phyloP scores from a whole-genome alignment of 441 rosid genomes.

The Breynia disticha region DNA sequence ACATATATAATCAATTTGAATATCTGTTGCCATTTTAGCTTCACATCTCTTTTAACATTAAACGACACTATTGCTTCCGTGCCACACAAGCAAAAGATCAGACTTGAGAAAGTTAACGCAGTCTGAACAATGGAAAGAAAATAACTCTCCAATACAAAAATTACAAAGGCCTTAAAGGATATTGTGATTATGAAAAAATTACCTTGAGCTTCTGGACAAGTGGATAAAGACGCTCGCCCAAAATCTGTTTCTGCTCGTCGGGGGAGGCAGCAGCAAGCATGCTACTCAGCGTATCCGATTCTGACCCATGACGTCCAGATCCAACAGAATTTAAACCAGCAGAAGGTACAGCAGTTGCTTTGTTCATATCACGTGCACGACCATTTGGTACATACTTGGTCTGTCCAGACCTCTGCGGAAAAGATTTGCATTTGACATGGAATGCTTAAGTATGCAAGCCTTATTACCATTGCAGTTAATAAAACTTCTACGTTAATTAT shows the following conservation, averaged over 20 bases:
- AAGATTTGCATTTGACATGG: not conserved
- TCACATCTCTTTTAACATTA: too few species aligned
- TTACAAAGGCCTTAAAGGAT: not conserved
- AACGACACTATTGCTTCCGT: too few species aligned
- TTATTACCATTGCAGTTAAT: too few species aligned
- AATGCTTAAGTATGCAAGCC: not conserved
- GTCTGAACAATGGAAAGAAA: too few species aligned
- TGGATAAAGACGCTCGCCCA: constrained; percentile 61
- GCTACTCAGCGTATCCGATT: constrained; percentile 41
- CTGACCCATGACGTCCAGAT: constrained; percentile 26
- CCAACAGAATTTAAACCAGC: constrained; percentile 26
- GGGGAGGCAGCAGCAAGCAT: constrained; percentile 52
- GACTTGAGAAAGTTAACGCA: too few species aligned
- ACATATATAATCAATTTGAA: not conserved
- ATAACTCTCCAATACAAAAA: too few species aligned
- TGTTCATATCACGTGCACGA: constrained; percentile 18
- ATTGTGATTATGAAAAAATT: not conserved
- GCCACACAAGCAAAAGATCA: too few species aligned
- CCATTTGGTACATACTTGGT: constrained; percentile 39
- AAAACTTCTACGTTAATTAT: too few species aligned
- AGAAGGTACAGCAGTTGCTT: constrained; percentile 15
- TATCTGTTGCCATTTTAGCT: too few species aligned
- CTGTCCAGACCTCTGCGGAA: constrained; percentile 30
- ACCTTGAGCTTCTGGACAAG: constrained; percentile 60
- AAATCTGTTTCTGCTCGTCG: constrained; percentile 50